phyloP scores from a whole-genome alignment of 208 protist species.

The Trypanosoma scelopori region DNA sequence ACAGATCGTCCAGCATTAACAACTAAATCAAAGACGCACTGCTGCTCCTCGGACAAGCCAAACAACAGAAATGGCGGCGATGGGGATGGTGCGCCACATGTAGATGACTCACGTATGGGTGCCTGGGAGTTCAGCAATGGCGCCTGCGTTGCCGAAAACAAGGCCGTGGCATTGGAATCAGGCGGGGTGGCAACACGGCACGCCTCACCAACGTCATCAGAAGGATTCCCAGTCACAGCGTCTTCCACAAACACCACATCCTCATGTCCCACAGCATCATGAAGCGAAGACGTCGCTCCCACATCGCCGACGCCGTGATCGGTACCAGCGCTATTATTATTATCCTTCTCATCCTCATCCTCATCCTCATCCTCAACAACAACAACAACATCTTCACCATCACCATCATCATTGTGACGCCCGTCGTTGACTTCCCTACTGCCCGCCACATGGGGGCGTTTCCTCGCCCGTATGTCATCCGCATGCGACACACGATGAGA shows the following conservation, averaged over 20 bases:
- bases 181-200: neutral
- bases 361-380: conserved; percentile 12
- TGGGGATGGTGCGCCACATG: neutral
- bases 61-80: neutral
- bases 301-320: neutral
- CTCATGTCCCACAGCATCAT: neutral
- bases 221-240: neutral
- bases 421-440: too few relatives aligned
- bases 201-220: neutral
- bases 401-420: too few relatives aligned
- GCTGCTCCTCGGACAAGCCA: conserved; percentile 68
- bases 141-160: neutral
- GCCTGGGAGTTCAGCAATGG: neutral
- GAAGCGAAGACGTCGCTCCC: neutral
- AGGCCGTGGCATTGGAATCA: neutral
- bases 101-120: neutral
- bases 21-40: conserved; percentile 42
- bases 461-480: neutral
- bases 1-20: conserved; percentile 54
- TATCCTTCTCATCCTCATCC: neutral
- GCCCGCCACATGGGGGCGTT: too few relatives aligned
- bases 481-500: neutral
- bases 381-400: neutral
- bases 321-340: neutral
- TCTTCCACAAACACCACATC: neutral